phyloP scores from a whole-genome alignment of 75 land plant species.

The Cryptomeria japonica region DNA sequence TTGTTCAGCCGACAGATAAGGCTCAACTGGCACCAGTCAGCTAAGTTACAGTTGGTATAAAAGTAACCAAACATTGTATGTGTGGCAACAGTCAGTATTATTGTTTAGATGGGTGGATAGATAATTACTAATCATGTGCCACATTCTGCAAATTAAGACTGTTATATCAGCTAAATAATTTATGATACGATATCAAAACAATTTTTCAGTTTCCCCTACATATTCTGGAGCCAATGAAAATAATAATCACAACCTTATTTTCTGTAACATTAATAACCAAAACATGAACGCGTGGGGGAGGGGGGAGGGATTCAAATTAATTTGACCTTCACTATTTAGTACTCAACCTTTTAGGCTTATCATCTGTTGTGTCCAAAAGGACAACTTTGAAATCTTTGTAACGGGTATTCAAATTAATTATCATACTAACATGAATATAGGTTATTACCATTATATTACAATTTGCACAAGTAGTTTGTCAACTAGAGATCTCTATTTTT shows the following conservation, averaged over 20 bases:
- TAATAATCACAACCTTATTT: background rate
- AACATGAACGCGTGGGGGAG: background rate
- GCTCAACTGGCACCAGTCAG: background rate
- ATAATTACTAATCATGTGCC: background rate
- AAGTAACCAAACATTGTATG: background rate
- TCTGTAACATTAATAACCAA: background rate
- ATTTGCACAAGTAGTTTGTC: background rate
- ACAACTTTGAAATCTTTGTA: background rate
- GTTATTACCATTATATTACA: background rate
- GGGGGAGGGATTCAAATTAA: background rate
- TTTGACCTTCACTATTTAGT: no score
- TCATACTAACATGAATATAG: background rate
- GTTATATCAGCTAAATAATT: background rate
- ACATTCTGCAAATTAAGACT: background rate
- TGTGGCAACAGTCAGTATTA: background rate
- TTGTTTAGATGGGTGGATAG: background rate
- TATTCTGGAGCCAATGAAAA: background rate
- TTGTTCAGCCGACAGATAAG: background rate
- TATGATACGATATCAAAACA: no score
- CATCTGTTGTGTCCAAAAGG: background rate
- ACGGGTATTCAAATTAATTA: background rate
- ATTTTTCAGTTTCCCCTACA: background rate
- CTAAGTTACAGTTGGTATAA: background rate
- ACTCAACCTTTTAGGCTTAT: no score
- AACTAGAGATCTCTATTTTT: background rate